Evolutionary conservation across 2,329 filamentous ascomycete species (phyloP).

Genomic region (Clarireedia homoeocarpa): DNA sequence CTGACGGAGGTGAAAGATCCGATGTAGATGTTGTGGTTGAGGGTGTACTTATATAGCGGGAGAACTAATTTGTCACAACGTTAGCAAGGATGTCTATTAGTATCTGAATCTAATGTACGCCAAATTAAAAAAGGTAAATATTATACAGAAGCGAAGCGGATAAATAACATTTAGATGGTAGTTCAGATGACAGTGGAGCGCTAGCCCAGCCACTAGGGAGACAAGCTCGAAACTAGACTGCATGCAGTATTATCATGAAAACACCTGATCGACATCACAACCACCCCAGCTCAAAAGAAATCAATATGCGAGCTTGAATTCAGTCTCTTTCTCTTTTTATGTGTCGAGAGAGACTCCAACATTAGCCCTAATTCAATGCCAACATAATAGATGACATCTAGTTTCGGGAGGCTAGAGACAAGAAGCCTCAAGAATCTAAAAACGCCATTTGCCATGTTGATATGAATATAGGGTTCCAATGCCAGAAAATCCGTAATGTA

Average conservation of each 20-base stretch:
- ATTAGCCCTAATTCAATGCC: constrained; percentile 5
- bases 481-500: constrained; percentile 4
- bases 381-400: constrained; percentile 8
- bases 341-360: constrained; percentile 2
- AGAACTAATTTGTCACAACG: constrained; percentile 23
- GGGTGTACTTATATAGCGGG: constrained; percentile 29
- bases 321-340: constrained; percentile 8
- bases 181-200: constrained; percentile 1
- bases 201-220: constrained; percentile 7
- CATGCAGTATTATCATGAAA: constrained; percentile 1
- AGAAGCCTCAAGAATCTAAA: constrained; percentile 9
- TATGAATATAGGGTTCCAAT: constrained; percentile 3
- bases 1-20: constrained; percentile 46
- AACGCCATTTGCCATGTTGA: constrained; percentile 11
- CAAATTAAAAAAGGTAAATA: not conserved
- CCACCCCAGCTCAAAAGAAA: constrained; percentile 4
- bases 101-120: not conserved
- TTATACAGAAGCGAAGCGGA: constrained; percentile 1
- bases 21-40: constrained; percentile 22
- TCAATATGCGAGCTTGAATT: not conserved
- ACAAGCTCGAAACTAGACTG: constrained; percentile 14
- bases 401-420: constrained; percentile 7
- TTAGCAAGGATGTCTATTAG: constrained; percentile 16
- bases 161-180: constrained; percentile 5
- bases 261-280: constrained; percentile 7